Evolutionary conservation across 306 rosid genomes (phyloP), one percentile per base, ranked within the genome.

Genomic region (Trifolium dubium): DNA sequence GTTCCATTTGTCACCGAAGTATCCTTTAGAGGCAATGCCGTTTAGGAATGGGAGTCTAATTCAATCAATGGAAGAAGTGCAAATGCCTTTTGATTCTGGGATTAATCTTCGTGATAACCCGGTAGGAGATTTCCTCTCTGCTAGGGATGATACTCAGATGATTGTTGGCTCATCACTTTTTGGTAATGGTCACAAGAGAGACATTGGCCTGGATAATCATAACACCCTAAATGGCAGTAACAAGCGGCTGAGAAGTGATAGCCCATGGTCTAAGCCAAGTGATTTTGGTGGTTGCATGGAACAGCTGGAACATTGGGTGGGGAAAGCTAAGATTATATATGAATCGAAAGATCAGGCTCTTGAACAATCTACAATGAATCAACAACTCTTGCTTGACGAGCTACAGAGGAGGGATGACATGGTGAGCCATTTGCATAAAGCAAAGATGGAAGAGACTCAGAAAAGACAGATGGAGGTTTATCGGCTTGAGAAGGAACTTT

Each of bases 151-250:
- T 69, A 29, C 67, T 46, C 80, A 84, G 58, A 83, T 89, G 86
- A 75, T 77, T 64, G 13, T 88, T 70, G 85, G 90, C 32, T 60
- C 90, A 0, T 83, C 92, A 7, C 77, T 80, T 82, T 92, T 87
- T 77, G 88, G 86, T 61, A 89, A 83, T 85, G 86, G 86, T 77
- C 83, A 84, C 89, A 92, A 94, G 88, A 87, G 96, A 80, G 92
- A 74, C 61, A 60, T 82, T 46, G 80, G 40, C 67, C 79, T 83
- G 68, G 96, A 88, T 75, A 78, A 80, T 83, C 89, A 82, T 63
- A 84, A 85, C 49, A 69, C 91, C 54, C 81, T 80, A 51, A 80
- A 74, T 83, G 92, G 77, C 43, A 83, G 82, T 44, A 88, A 86
- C 73, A 92, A 92, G 86, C 84, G 93, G 43, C 74, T 87, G 73